phyloP scores from a whole-genome alignment of 306 rosid species.

The Nissolia schottii region DNA sequence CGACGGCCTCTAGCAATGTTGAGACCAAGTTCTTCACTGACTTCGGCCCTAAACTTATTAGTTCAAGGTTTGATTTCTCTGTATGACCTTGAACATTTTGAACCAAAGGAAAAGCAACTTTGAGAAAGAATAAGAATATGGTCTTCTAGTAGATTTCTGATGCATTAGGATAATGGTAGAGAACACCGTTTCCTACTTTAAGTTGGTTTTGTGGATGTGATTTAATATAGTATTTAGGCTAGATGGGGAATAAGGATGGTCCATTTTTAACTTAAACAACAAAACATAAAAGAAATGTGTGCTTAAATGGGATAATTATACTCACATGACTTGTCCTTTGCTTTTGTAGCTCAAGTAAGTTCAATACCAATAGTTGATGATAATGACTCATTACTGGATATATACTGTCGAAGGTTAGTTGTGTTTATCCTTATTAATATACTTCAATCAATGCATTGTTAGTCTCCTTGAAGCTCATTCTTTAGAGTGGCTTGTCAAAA shows the following conservation, averaged over 20 bases:
- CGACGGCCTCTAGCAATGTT: conserved; percentile 73
- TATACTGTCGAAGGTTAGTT: conserved; percentile 97
- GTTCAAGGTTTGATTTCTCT: conserved; percentile 62
- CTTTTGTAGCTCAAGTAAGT: conserved; percentile 87
- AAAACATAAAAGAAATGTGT: conserved; percentile 1
- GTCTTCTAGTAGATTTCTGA: conserved; percentile 13
- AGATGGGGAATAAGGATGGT: not conserved
- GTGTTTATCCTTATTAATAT: conserved; percentile 1
- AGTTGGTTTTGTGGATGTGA: conserved; percentile 3
- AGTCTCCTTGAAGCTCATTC: not conserved
- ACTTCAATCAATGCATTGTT: conserved; percentile 4
- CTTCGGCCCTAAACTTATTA: conserved; percentile 77
- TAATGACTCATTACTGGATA: conserved; percentile 80
- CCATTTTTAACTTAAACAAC: not conserved
- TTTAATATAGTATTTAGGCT: conserved; percentile 9
- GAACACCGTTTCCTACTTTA: not conserved
- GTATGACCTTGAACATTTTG: not conserved
- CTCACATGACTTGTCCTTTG: not conserved
- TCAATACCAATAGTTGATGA: conserved; percentile 96
- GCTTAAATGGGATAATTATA: conserved; percentile 6
- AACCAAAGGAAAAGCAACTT: not conserved
- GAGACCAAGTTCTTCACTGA: conserved; percentile 82
- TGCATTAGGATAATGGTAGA: conserved; percentile 9
- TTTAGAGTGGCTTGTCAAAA: not conserved
- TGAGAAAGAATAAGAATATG: not conserved